Evolutionary conservation across 179 eudicot genomes (phyloP).

Genomic region (Nepenthes alata): DNA sequence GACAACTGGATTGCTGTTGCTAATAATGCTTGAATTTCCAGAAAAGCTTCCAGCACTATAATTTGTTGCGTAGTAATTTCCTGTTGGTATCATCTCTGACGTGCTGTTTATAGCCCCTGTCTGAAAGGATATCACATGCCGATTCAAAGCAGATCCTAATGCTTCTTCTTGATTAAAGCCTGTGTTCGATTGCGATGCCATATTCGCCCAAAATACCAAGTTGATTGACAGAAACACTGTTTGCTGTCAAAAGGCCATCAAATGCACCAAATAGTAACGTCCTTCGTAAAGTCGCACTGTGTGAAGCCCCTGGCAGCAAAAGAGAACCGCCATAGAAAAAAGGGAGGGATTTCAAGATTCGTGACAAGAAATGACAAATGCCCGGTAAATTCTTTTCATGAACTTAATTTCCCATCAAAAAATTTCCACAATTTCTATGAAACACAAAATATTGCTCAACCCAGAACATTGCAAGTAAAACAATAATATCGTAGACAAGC

Average conservation of each 20-base stretch:
- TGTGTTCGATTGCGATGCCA: constrained; percentile 49
- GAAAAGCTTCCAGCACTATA: constrained; percentile 30
- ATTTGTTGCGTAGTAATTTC: constrained; percentile 36
- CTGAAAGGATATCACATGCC: constrained; percentile 52
- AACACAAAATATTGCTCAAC: too few relatives aligned
- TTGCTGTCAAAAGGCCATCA: constrained; percentile 4
- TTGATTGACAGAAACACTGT: not conserved
- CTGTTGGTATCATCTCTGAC: constrained; percentile 43
- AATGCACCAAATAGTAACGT: not conserved
- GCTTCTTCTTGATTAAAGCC: constrained; percentile 41
- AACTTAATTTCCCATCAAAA: not conserved
- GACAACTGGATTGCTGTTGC: constrained; percentile 24
- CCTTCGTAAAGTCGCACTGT: constrained; percentile 17
- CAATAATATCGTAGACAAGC: too few relatives aligned
- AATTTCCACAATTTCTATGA: too few relatives aligned
- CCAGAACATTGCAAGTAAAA: too few relatives aligned
- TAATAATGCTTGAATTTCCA: constrained; percentile 37
- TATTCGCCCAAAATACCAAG: constrained; percentile 10
- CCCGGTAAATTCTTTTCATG: not conserved
- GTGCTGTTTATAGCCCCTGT: constrained; percentile 50
- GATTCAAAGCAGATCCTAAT: constrained; percentile 33
- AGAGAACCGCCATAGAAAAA: not conserved
- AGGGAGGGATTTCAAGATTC: not conserved
- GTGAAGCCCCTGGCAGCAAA: constrained; percentile 11
- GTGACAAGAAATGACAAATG: not conserved